Percentiles rank a stretch among this genome's conserved stretches.
These are phyloP conservation scores for Xylaria grammica DNA, from an alignment of 495 filamentous ascomycete species.

Conservation along the genomic window DNA sequence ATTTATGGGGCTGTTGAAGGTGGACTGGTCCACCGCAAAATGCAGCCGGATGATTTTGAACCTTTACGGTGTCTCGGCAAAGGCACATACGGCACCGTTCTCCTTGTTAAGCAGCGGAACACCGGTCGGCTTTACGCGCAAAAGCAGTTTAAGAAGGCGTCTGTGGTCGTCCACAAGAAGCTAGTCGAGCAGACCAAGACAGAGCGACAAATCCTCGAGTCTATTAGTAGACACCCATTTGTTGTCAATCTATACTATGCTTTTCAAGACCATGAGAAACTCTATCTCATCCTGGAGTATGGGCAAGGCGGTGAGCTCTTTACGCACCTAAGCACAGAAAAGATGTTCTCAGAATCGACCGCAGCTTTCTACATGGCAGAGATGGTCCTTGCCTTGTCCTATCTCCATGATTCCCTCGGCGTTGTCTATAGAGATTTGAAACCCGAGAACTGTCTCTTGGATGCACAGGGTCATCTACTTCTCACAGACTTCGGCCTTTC, in stretches of 20 bases:
- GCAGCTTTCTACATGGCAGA: slow-evolving; percentile 98
- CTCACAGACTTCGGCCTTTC: slow-evolving; percentile 96
- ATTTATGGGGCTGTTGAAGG: slow-evolving; percentile 48
- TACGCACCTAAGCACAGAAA: slow-evolving; percentile 83
- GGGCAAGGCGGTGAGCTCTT: slow-evolving; percentile 98
- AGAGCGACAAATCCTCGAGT: slow-evolving; percentile 90
- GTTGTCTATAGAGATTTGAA: slow-evolving; percentile 97
- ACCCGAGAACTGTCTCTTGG: slow-evolving; percentile 96
- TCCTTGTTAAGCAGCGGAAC: slow-evolving; percentile 83
- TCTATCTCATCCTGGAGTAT: slow-evolving; percentile 97
- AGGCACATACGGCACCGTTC: slow-evolving; percentile 90
- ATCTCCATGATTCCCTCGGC: slow-evolving; percentile 88
- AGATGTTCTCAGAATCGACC: slow-evolving; percentile 86
- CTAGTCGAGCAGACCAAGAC: slow-evolving; percentile 96
- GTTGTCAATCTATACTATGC: slow-evolving; percentile 98
- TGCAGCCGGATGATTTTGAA: slow-evolving; percentile 90
- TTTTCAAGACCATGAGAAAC: slow-evolving; percentile 97
- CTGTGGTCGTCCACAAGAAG: slow-evolving; percentile 87
- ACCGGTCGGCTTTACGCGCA: slow-evolving; percentile 94
- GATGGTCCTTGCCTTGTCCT: slow-evolving; percentile 90
- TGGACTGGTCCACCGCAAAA: slow-evolving; percentile 67
- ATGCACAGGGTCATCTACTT: slow-evolving; percentile 87
- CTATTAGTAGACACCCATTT: slow-evolving; percentile 93
- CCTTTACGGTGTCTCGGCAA: slow-evolving; percentile 95
- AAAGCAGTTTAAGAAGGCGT: slow-evolving; percentile 98